Evolutionary conservation across 768 basidiomycete species (phyloP), one percentile per base, ranked within the genome.

Genomic region (Exidia glandulosa): DNA sequence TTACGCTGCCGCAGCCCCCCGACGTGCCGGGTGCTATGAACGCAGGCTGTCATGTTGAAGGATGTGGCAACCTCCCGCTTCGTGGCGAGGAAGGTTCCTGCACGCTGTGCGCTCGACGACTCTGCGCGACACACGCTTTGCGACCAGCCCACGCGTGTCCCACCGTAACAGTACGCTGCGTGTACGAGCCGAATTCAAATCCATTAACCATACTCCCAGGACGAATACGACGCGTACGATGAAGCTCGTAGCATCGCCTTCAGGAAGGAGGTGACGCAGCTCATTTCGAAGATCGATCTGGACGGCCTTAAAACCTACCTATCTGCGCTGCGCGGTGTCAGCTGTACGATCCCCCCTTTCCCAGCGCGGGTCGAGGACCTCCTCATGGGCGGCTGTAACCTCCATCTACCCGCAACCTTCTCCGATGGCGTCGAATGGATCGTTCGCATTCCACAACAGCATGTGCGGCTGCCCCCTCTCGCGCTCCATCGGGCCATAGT

Each of bases 391-490:
- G 41, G 41, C 41, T 45, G 1, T 2, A 45, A 45, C 16, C 23
- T 45, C 19, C 41, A 45, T 23, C 2, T 45, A 14, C 41, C 41
- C 16, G 19, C 23, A 14, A 45, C 41, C 5, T 45, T 45, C 16
- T 14, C 9, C 41, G 41, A 45, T 23, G 41, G 41, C 41, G 41
- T 45, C 19, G 2, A 1, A 23, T 45, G 41, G 41, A 14, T 45
- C 5, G 41, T 45, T 3, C 16, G 41, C 1, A 45, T 45, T 5
- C 41, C 41, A 6, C 41, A 23, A 10, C 1, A 3, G 23, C 90
- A 75, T 2, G 90, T 73, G 2, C 23, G 36, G 31, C 27, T 52
- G 32, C 52, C 61, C 1, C 52, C 61, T 6, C 58, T 23, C 4
- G 37, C 27, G 5, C 5, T 59, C 25, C 27, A 30, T 3, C 27